Evolutionary conservation across 2,329 filamentous ascomycete species (phyloP), one percentile per base, ranked within the genome.

Genomic region (Phialophora chinensis): DNA sequence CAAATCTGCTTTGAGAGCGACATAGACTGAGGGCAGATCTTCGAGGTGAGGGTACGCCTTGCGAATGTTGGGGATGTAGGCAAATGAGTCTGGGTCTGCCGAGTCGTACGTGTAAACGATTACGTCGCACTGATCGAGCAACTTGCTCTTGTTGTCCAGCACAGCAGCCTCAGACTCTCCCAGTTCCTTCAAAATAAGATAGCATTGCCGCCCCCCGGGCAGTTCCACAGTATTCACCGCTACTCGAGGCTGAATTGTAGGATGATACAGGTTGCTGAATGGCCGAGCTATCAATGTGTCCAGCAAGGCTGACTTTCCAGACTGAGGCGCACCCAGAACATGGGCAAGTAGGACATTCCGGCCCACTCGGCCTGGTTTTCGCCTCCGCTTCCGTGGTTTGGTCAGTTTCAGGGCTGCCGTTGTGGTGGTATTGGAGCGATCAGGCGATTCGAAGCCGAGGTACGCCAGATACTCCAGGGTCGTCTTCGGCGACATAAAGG

Each of bases 21-120:
- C 92, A 76, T 96, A 99, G 7, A 99, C 90, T 8, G 92, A 90
- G 0, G 95, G 95, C 31, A 99, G 82, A n/a, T 92, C 89, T 76
- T 96, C 91, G 2, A 99, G 85, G 63, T 95, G 90, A 0, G 92
- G 88, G 72, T 94, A 91, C 73, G 89, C 91, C 63, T 87, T 85
- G 52, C 93, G 89, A 57, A 97, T 83, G 20, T 91, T 86, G 44
- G 94, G 91, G 61, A 99, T 92, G 75, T 98, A 93, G 1, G 91
- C 88, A 78, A 99, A 99, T 3, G 92, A 97, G 77, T 98, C 93
- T 0, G 95, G 94, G 69, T 99, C 93, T 1, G 93, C 96, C 1
- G 94, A 98, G 80, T 99, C 95, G 79, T 98, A 99, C 0, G 92
- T 90, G 79, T 96, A 98, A 79, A 94, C 96, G 54, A 99, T 86